phyloP scores from a whole-genome alignment of 495 filamentous ascomycete species.

The Pseudevernia furfuracea region DNA sequence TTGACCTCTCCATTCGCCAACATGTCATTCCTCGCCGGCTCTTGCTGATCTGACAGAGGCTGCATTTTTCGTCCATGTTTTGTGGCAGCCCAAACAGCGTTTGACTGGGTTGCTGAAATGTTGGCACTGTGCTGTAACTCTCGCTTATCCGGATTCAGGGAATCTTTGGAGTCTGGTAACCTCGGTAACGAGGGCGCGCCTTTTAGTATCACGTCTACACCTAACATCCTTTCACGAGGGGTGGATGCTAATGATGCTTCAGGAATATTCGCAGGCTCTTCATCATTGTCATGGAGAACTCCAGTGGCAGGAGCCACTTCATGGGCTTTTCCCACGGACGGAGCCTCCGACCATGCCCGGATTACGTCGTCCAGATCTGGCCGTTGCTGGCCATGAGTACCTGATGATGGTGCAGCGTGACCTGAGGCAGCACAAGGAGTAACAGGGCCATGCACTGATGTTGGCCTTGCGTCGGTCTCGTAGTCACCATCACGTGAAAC shows the following conservation, averaged over 20 bases:
- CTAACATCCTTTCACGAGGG: slow-evolving; percentile 18
- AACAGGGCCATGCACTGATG: slow-evolving; percentile 3
- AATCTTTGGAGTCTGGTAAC: slow-evolving; percentile 14
- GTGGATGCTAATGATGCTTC: slow-evolving; percentile 23
- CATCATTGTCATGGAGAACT: neutral
- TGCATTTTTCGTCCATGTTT: neutral
- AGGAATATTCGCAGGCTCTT: slow-evolving; percentile 5
- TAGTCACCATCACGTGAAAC: neutral
- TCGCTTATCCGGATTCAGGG: neutral
- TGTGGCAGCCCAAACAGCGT: neutral
- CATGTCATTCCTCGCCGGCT: neutral
- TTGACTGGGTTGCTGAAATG: neutral
- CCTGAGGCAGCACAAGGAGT: slow-evolving; percentile 8
- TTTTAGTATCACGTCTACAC: slow-evolving; percentile 15
- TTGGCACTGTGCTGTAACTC: neutral
- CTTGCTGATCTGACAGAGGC: neutral
- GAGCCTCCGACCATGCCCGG: slow-evolving; percentile 22
- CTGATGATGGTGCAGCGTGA: neutral
- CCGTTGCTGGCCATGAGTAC: slow-evolving; percentile 14
- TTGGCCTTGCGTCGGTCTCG: slow-evolving; percentile 1
- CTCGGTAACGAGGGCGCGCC: slow-evolving; percentile 18
- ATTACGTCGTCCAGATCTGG: slow-evolving; percentile 24
- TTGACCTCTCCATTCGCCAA: neutral
- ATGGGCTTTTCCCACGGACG: slow-evolving; percentile 13
- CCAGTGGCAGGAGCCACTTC: neutral